Percentiles rank a stretch among this genome's conserved stretches.
phyloP scores from a whole-genome alignment of 1,139 yeast genomes.

The Yamadazyma diospyri region DNA sequence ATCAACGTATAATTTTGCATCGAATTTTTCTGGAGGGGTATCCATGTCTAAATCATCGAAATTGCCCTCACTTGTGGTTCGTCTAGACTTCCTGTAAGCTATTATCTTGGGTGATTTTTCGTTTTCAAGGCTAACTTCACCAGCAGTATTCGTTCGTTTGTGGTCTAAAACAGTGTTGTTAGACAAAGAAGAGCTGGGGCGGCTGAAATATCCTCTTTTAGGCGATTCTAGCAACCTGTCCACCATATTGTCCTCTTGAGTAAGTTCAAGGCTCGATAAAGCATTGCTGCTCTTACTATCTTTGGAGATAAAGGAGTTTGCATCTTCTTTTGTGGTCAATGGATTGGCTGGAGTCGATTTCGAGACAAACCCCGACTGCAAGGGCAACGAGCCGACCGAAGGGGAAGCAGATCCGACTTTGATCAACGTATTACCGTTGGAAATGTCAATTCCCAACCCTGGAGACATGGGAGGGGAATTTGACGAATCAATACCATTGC shows the following conservation, averaged over 20 bases:
- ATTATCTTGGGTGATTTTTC: slow-evolving; percentile 44
- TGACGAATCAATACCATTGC: neutral
- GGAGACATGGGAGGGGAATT: neutral
- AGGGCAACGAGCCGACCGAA: slow-evolving; percentile 18
- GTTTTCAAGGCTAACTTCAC: slow-evolving; percentile 1
- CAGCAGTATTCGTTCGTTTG: slow-evolving; percentile 10
- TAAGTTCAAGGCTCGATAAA: slow-evolving; percentile 9
- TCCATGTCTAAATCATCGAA: slow-evolving; percentile 18
- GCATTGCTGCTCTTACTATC: slow-evolving; percentile 20
- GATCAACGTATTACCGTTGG: neutral
- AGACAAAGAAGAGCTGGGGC: slow-evolving; percentile 8
- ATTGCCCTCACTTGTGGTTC: slow-evolving; percentile 32
- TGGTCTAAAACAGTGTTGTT: slow-evolving; percentile 12
- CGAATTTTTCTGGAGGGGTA: slow-evolving; percentile 25
- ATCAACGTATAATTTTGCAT: slow-evolving; percentile 33
- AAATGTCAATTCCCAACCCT: neutral
- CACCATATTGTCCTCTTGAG: slow-evolving; percentile 10
- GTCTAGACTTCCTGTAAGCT: slow-evolving; percentile 41
- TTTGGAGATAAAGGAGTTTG: slow-evolving; percentile 37
- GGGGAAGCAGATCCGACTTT: slow-evolving; percentile 6
- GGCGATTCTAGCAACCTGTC: slow-evolving; percentile 15
- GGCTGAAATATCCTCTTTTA: slow-evolving; percentile 6
- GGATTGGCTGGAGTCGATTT: slow-evolving; percentile 60
- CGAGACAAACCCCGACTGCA: slow-evolving; percentile 35
- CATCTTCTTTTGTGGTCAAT: slow-evolving; percentile 54